phyloP scores from a whole-genome alignment of 2,329 filamentous ascomycete species.

The Geosmithia putterillii region DNA sequence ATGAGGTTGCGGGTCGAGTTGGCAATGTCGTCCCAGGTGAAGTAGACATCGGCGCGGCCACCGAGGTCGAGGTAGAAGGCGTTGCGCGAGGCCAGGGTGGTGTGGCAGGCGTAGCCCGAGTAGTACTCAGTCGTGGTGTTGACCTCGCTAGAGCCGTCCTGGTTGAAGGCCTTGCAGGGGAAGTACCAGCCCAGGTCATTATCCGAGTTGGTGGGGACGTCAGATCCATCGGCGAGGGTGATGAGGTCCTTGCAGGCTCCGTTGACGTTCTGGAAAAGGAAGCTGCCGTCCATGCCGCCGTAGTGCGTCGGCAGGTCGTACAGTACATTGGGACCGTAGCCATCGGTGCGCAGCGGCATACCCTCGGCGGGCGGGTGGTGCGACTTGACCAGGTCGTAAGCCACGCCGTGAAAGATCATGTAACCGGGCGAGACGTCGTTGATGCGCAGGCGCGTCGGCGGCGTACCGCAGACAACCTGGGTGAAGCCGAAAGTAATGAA shows the following conservation, averaged over 20 bases:
- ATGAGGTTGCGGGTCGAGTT: slow-evolving; percentile 83
- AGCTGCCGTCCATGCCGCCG: slow-evolving; percentile 86
- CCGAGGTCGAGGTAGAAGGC: slow-evolving; percentile 61
- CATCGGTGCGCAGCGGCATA: slow-evolving; percentile 44
- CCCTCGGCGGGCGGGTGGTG: slow-evolving; percentile 70
- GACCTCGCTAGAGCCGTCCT: slow-evolving; percentile 73
- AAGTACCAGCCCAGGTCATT: slow-evolving; percentile 91
- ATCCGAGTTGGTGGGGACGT: slow-evolving; percentile 63
- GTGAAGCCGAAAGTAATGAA: slow-evolving; percentile 97
- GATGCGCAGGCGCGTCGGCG: slow-evolving; percentile 60
- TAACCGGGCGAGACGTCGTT: slow-evolving; percentile 74
- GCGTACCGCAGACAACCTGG: slow-evolving; percentile 66
- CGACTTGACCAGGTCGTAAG: slow-evolving; percentile 71
- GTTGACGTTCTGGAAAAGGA: slow-evolving; percentile 97
- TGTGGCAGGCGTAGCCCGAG: slow-evolving; percentile 81
- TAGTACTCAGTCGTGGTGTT: slow-evolving; percentile 69
- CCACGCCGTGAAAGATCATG: slow-evolving; percentile 93
- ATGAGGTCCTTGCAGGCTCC: slow-evolving; percentile 91
- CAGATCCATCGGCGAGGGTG: slow-evolving; percentile 54
- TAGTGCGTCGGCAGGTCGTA: slow-evolving; percentile 75
- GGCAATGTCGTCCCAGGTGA: slow-evolving; percentile 86
- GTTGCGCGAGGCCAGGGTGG: slow-evolving; percentile 52
- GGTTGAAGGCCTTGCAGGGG: slow-evolving; percentile 81
- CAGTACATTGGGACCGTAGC: slow-evolving; percentile 60
- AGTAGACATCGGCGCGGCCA: slow-evolving; percentile 79